Evolutionary conservation across 106 monocot genomes (phyloP), one percentile per base, ranked within the genome.

Genomic region (Dendrobium chrysotoxum): DNA sequence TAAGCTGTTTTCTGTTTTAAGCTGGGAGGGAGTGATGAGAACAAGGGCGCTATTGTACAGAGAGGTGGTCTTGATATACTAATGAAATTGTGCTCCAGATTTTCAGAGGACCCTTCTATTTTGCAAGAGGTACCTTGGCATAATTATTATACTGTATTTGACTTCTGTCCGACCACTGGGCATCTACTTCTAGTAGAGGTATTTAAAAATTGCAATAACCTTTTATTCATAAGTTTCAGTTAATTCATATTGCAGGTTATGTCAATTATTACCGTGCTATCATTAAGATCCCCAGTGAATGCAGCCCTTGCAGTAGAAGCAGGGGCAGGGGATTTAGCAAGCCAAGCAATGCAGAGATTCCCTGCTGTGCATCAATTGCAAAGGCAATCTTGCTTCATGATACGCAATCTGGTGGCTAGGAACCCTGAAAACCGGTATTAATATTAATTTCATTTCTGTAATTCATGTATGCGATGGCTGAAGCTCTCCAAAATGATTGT

Each of bases 1-100:
- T 85, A 53, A 40, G 21, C 7, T 61, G 42, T 78, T 12, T 23
- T 89, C 4, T 83, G 40, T 79, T 76, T 84, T 47, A 81, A 98
- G 97, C 81, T 98, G 82, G 97, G 92, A 80, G 92, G 88, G 80
- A 98, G 97, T 82, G 97, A 98, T 81, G 80, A 86, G 31, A 98
- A 94, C 86, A 98, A 98, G 83, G 84, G 26, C 46, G 53, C 77
- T 74, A 98, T 94, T 67, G 85, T 98, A 78, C 89, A 94, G 76
- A 90, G 84, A 77, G 89, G 82, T 82, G 97, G 97, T 76, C 86
- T 98, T 12, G 89, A 89, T 73, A 88, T 35, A 78, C 78, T 98
- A 64, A 88, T 92, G 16, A 92, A 88, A 55, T 76, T 98, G 75
- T 91, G 90, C 41, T 95, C 84, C 23, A 94, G 80, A 87, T 94